Base-by-base conservation (phyloP, 768 basidiomycete genomes). In the Macrolepiota dolichaula region DNA sequence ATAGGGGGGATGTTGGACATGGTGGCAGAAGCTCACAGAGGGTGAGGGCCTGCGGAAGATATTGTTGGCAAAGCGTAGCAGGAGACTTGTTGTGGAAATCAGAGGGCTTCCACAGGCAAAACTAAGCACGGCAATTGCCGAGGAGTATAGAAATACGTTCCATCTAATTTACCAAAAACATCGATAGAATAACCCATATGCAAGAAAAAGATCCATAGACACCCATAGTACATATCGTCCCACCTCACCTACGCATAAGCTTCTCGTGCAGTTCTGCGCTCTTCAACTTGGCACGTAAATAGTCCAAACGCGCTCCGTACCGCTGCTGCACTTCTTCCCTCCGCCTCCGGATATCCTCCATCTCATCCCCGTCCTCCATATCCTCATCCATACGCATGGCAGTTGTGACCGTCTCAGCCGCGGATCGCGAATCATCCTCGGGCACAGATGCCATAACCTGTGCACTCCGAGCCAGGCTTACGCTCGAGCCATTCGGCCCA, bases 261-360 rank as follows among this genome's bases (percentile, higher is more conserved):
- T 91, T 91, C 76, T 94, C 92, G 64, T 89, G 89, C 68, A 94
- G 70, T 74, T 92, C 88, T 1, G 91, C 92, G 19, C 89, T 88
- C 74, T 92, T 92, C 69, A 94, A 70, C 73, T 89, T 88, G 38
- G 92, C 92, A 37, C 88, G 83, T 66, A 94, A 75, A 69, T 90
- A 94, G 64, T 92, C 91, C 68, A 94, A 71, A 51, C 91, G 85
- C 36, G 82, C 82, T 58, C 89, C 87, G 67, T 94, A 94, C 65
- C 91, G 82, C 64, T 75, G 77, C 36, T 80, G 81, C 32, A 94
- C 89, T 67, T 92, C 91, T 57, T 83, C 85, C 38, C 89, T 77
- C 63, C 89, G 79, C 63, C 83, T 71, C 57, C 87, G 82, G 60
- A 94, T 86, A 57, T 91, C 89, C 13, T 79, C 78, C 76, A 91